Evolutionary conservation across 108 stramenopile genomes (phyloP).

Genomic region (Cylindrotheca closterium): DNA sequence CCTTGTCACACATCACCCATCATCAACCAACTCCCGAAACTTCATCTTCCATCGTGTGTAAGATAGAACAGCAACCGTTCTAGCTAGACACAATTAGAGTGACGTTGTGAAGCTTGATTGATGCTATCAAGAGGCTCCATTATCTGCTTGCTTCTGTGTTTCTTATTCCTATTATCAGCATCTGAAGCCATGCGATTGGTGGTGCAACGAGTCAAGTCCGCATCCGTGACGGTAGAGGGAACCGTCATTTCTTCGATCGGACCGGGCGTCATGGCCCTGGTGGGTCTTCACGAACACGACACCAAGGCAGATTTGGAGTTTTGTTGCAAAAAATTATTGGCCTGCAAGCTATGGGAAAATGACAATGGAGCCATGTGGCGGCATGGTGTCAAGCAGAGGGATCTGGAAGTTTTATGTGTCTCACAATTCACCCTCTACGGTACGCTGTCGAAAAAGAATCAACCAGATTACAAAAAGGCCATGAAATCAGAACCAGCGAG

Average conservation of each 20-base stretch:
- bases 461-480: conserved; percentile 82
- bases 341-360: conserved; percentile 80
- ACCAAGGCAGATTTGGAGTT: conserved; percentile 61
- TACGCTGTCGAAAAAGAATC: conserved; percentile 76
- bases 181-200: conserved; percentile 86
- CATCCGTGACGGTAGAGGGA: conserved; percentile 80
- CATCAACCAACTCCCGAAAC: too few species aligned
- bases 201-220: conserved; percentile 84
- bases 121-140: background rate
- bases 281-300: conserved; percentile 80
- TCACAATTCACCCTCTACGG: conserved; percentile 86
- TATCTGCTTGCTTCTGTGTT: background rate
- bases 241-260: conserved; percentile 71
- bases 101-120: too few species aligned
- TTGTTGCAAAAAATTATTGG: conserved; percentile 70
- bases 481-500: conserved; percentile 76
- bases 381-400: conserved; percentile 73
- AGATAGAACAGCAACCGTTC: too few species aligned
- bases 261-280: conserved; percentile 70
- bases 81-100: too few species aligned
- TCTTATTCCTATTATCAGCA: background rate
- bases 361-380: conserved; percentile 68
- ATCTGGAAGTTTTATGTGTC: conserved; percentile 71
- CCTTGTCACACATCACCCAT: too few species aligned
- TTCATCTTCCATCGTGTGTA: too few species aligned